Evolutionary conservation across 805 yeast species (phyloP).

Genomic region (Wickerhamomyces queroliae): DNA sequence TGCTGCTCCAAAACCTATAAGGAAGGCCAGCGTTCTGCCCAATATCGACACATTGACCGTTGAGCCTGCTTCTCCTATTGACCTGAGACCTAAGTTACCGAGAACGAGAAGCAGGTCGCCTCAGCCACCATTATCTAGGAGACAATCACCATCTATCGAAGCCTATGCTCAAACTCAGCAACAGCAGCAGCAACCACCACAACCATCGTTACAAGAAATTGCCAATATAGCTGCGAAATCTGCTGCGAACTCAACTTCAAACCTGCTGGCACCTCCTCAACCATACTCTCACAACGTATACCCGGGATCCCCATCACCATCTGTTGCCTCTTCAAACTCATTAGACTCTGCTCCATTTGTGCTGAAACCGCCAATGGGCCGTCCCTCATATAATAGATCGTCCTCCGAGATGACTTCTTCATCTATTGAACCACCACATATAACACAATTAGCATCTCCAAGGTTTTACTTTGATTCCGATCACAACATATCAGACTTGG

Average conservation of each 20-base stretch:
- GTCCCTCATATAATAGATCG: background rate
- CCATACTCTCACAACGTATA: background rate
- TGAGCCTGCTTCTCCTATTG: background rate
- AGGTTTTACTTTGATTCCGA: background rate
- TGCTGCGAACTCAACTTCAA: background rate
- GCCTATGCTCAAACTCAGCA: background rate
- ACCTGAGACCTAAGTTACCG: background rate
- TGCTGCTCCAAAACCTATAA: background rate
- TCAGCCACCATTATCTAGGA: background rate
- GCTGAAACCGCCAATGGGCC: background rate
- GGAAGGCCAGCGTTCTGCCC: background rate
- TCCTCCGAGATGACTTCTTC: too few relatives aligned
- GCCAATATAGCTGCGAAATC: conserved; percentile 2
- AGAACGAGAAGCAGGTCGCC: background rate
- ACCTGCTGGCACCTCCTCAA: conserved; percentile 1
- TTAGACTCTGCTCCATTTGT: conserved; percentile 13
- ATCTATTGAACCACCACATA: too few relatives aligned
- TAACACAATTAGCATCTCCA: too few relatives aligned
- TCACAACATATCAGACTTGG: background rate
- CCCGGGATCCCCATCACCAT: conserved; percentile 9
- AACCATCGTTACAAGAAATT: conserved; percentile 5
- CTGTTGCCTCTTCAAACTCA: conserved; percentile 11
- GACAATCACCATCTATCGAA: background rate
- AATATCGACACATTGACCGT: background rate
- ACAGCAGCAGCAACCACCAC: conserved; percentile 1